A percentile compares a stretch with the other conserved stretches of the same genome.
phyloP scores from a whole-genome alignment of 208 protist genomes.

The Tritrichomonas foetus region DNA sequence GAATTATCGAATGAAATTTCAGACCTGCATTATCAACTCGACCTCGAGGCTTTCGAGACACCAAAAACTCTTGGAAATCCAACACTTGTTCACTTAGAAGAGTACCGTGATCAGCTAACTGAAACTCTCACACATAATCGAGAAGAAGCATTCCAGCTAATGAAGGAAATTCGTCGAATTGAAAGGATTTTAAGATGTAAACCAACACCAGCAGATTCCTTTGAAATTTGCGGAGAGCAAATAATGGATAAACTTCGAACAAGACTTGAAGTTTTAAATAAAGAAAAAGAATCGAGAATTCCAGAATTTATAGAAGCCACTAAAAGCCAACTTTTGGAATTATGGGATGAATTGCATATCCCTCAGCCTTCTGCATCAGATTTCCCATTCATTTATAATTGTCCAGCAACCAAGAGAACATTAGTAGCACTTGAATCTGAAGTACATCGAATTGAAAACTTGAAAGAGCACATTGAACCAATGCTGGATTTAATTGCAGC shows the following conservation, averaged over 20 bases:
- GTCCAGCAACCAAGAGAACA: background rate
- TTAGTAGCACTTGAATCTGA: background rate
- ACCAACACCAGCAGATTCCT: background rate
- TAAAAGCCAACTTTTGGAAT: background rate
- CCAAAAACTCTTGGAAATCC: background rate
- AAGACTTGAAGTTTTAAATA: background rate
- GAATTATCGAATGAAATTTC: background rate
- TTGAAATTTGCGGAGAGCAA: background rate
- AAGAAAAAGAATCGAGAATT: background rate
- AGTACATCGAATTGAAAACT: background rate
- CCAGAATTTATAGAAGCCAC: background rate
- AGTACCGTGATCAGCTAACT: background rate
- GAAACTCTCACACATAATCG: background rate
- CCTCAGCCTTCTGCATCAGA: background rate
- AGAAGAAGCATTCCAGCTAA: background rate
- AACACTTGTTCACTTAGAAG: background rate
- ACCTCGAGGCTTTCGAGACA: background rate
- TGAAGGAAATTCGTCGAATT: background rate
- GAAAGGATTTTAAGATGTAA: background rate
- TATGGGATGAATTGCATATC: constrained; percentile 6
- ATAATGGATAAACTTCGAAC: background rate
- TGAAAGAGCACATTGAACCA: background rate
- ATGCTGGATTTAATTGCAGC: background rate
- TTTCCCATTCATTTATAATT: background rate
- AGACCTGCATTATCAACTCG: background rate